Conservation (phyloP, 1,284 basidiomycete genomes). For the Singerocomus inundabilis region DNA sequence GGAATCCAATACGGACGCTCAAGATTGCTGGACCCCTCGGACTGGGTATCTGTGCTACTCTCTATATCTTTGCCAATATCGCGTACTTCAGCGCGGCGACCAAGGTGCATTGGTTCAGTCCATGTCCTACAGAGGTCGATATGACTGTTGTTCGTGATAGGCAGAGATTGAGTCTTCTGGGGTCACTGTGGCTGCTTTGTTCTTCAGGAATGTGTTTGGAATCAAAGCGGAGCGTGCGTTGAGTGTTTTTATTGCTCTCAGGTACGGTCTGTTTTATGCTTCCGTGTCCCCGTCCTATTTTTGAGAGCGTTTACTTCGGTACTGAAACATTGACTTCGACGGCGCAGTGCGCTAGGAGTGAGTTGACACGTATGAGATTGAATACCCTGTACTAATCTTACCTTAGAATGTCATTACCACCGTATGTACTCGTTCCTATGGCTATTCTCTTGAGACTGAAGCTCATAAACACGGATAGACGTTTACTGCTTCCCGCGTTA, state of each 20-base stretch:
- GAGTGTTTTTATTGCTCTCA: slow-evolving; percentile 52
- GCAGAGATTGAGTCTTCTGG: slow-evolving; percentile 44
- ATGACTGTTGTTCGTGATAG: slow-evolving; percentile 18
- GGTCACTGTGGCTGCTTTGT: slow-evolving; percentile 52
- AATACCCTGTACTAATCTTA: slow-evolving; percentile 4
- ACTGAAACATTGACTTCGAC: background rate
- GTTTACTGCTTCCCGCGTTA: slow-evolving; percentile 45
- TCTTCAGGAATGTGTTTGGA: slow-evolving; percentile 57
- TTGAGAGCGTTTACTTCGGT: background rate
- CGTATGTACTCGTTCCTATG: slow-evolving; percentile 15
- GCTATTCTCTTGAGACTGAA: background rate
- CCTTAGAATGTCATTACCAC: slow-evolving; percentile 37
- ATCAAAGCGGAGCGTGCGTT: slow-evolving; percentile 44
- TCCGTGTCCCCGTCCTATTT: background rate
- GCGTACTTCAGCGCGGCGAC: slow-evolving; percentile 46
- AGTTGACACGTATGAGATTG: background rate
- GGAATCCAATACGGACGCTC: slow-evolving; percentile 49
- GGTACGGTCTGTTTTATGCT: slow-evolving; percentile 25
- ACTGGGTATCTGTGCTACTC: slow-evolving; percentile 42
- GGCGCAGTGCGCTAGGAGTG: slow-evolving; percentile 30
- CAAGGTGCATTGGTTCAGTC: slow-evolving; percentile 9
- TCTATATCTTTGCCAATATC: slow-evolving; percentile 54
- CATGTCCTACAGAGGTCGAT: background rate
- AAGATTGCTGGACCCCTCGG: slow-evolving; percentile 56
- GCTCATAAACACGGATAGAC: slow-evolving; percentile 29